A percentile compares a stretch with the other conserved stretches of the same genome.
Conservation (phyloP, 441 rosid species). For the Populus hybrid region DNA sequence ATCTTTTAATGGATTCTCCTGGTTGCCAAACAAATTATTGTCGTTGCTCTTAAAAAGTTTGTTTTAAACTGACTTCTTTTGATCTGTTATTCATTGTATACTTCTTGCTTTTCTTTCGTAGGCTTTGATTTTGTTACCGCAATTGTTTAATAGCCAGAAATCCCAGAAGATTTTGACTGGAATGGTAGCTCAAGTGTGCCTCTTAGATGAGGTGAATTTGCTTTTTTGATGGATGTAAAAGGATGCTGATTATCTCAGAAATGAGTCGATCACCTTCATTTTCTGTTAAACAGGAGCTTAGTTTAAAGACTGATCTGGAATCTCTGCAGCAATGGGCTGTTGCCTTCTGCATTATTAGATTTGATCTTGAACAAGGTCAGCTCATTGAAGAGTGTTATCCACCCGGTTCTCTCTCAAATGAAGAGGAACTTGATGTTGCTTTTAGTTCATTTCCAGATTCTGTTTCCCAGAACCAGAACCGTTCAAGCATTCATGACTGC, state of each 20-base stretch:
- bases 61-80: background rate
- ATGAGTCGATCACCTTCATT: conserved; percentile 94
- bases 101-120: conserved; percentile 14
- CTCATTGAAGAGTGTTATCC: conserved; percentile 93
- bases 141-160: conserved; percentile 6
- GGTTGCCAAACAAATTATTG: background rate
- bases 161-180: conserved; percentile 5
- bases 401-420: conserved; percentile 54
- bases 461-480: conserved; percentile 82
- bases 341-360: conserved; percentile 84
- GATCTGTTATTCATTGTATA: background rate
- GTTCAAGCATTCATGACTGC: conserved; percentile 90
- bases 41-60: background rate
- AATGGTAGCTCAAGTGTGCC: conserved; percentile 10
- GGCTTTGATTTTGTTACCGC: conserved; percentile 12
- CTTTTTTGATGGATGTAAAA: conserved; percentile 25
- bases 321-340: conserved; percentile 72
- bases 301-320: conserved; percentile 62
- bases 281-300: conserved; percentile 68
- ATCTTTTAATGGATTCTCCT: background rate
- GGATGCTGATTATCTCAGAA: conserved; percentile 28
- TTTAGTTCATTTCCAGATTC: conserved; percentile 97
- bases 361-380: conserved; percentile 99
- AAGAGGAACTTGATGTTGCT: conserved; percentile 92
- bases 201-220: conserved; percentile 25